Evolutionary conservation across 139 green algal genomes (phyloP).

Genomic region (Coccomyxa sp.): DNA sequence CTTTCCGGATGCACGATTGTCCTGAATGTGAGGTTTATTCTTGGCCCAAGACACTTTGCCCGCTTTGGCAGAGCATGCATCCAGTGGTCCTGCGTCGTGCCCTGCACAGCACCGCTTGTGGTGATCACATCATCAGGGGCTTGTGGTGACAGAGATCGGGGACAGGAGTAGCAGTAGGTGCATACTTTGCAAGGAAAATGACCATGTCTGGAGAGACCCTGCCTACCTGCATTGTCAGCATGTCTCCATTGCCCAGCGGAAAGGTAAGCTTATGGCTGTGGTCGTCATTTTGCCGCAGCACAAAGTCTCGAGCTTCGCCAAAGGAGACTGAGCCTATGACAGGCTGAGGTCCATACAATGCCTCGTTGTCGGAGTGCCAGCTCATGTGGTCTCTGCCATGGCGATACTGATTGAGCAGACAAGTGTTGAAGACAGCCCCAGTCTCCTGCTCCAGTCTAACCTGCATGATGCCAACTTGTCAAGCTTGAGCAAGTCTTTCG

Average conservation of each 20-base stretch:
- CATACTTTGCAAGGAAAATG: not conserved
- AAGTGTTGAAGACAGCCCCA: conserved; percentile 43
- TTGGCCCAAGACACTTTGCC: conserved; percentile 4
- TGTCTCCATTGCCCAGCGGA: conserved; percentile 23
- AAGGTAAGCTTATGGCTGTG: conserved; percentile 13
- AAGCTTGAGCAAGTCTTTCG: not conserved
- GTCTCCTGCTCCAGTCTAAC: conserved; percentile 20
- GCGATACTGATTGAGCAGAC: conserved; percentile 56
- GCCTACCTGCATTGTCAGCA: conserved; percentile 40
- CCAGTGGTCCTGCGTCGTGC: conserved; percentile 40
- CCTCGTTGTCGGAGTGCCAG: conserved; percentile 65
- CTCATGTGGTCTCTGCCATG: conserved; percentile 38
- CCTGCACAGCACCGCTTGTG: not conserved
- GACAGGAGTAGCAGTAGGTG: not conserved
- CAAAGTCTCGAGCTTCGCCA: conserved; percentile 44
- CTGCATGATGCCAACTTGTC: conserved; percentile 18
- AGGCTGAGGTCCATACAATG: conserved; percentile 28
- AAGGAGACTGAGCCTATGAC: conserved; percentile 48
- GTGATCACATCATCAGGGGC: not conserved
- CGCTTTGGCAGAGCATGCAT: conserved; percentile 45
- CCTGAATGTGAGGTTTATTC: conserved; percentile 54
- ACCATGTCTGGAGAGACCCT: not conserved
- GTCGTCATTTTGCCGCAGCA: conserved; percentile 43
- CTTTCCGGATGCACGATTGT: conserved; percentile 19
- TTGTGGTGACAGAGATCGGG: not conserved